phyloP scores from a whole-genome alignment of 1,284 basidiomycete species.

The Volvariella volvacea region DNA sequence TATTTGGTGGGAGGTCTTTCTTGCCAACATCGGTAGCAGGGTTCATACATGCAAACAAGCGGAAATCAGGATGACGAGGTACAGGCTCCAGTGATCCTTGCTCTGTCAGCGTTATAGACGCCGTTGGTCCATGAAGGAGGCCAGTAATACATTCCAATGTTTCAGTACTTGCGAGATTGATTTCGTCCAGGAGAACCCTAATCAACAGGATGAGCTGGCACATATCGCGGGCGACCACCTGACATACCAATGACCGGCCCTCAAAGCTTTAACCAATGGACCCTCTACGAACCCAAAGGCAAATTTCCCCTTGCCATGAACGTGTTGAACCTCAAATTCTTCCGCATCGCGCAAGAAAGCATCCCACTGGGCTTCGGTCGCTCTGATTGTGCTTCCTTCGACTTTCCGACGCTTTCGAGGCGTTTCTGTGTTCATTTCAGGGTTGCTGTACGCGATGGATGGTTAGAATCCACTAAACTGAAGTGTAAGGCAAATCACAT shows the following conservation, averaged over 20 bases:
- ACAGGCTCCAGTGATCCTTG: slow-evolving; percentile 90
- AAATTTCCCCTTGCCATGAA: slow-evolving; percentile 80
- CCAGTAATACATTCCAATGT: slow-evolving; percentile 91
- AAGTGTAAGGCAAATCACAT: slow-evolving; percentile 1
- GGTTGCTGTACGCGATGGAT: slow-evolving; percentile 1
- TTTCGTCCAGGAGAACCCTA: slow-evolving; percentile 94
- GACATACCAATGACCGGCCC: slow-evolving; percentile 84
- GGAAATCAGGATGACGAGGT: slow-evolving; percentile 90
- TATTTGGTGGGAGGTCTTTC: slow-evolving; percentile 89
- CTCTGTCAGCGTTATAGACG: slow-evolving; percentile 92
- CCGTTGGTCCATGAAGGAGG: slow-evolving; percentile 78
- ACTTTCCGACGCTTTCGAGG: slow-evolving; percentile 77
- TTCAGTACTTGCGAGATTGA: slow-evolving; percentile 93
- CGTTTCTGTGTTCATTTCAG: slow-evolving; percentile 29
- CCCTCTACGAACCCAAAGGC: slow-evolving; percentile 96
- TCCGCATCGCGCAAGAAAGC: slow-evolving; percentile 66
- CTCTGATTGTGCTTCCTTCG: slow-evolving; percentile 36
- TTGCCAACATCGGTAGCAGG: slow-evolving; percentile 99
- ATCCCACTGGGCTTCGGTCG: slow-evolving; percentile 61
- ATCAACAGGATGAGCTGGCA: slow-evolving; percentile 7
- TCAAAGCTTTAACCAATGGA: slow-evolving; percentile 88
- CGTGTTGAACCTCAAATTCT: slow-evolving; percentile 83
- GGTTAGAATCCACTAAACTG: slow-evolving; percentile 1
- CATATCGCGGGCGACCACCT: slow-evolving; percentile 1
- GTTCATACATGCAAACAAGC: slow-evolving; percentile 99